Evolutionary conservation across 306 rosid species (phyloP).

Genomic region (Citrullus colocynthis): DNA sequence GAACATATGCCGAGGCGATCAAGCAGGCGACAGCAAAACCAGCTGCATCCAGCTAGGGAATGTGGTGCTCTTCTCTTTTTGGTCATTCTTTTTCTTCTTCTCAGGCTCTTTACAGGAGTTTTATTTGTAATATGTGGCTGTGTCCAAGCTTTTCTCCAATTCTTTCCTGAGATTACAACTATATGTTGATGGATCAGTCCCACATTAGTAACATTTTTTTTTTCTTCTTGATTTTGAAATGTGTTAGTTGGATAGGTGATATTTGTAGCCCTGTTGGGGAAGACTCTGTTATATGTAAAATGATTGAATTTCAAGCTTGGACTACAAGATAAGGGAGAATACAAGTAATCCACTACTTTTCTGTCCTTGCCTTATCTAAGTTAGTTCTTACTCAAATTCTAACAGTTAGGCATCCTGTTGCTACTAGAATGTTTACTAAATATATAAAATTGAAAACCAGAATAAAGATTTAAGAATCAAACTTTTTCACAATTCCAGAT

Average conservation of each 20-base stretch:
- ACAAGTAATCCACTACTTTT: not conserved
- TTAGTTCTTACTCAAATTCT: too few relatives aligned
- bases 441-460: too few relatives aligned
- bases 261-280: not conserved
- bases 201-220: not conserved
- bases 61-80: not conserved
- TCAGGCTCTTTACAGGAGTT: not conserved
- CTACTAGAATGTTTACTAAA: too few relatives aligned
- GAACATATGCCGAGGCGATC: conserved; percentile 78
- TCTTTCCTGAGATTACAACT: conserved; percentile 2
- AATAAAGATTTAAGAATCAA: too few relatives aligned
- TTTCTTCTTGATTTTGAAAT: not conserved
- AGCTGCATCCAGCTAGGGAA: conserved; percentile 35
- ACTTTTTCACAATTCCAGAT: too few relatives aligned
- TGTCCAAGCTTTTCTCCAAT: not conserved
- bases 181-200: not conserved
- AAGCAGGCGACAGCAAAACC: conserved; percentile 61
- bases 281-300: not conserved
- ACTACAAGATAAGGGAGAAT: not conserved
- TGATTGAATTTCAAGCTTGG: not conserved
- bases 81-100: not conserved
- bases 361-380: not conserved
- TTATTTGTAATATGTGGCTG: conserved; percentile 1
- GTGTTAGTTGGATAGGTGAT: not conserved
- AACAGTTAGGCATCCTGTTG: too few relatives aligned